phyloP scores from a whole-genome alignment of 2,329 filamentous ascomycete genomes.

The Corynespora cassiicola region DNA sequence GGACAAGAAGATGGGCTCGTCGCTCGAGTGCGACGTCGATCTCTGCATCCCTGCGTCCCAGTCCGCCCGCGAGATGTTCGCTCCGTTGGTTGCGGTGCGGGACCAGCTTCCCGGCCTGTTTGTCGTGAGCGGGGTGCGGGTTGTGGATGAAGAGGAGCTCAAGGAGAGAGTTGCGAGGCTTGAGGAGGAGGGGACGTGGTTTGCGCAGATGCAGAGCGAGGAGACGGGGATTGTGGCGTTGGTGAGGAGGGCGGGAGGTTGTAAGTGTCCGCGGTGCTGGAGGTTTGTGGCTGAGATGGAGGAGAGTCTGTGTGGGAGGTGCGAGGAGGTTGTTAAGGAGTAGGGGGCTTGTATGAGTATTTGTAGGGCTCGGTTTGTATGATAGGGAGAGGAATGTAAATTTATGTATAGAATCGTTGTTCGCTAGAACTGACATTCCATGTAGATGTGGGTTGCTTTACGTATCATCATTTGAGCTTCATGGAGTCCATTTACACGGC shows the following conservation, averaged over 20 bases:
- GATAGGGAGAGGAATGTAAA: too few species aligned
- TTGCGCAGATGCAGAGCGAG: too few species aligned
- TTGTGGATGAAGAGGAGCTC: slow-evolving; percentile 13
- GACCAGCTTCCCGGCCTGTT: slow-evolving; percentile 48
- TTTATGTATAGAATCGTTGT: too few species aligned
- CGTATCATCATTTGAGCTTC: too few species aligned
- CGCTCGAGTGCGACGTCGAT: slow-evolving; percentile 75
- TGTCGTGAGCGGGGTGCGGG: slow-evolving; percentile 49
- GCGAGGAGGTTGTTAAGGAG: slow-evolving; percentile 66
- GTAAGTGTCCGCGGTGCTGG: slow-evolving; percentile 91
- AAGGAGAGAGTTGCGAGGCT: slow-evolving; percentile 18
- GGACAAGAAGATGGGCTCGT: slow-evolving; percentile 78
- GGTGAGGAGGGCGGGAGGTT: slow-evolving; percentile 27
- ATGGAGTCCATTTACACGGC: too few species aligned
- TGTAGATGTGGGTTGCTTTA: too few species aligned
- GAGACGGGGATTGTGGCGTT: slow-evolving; percentile 36
- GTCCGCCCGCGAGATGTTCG: background rate
- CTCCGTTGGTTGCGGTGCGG: slow-evolving; percentile 11
- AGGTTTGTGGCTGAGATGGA: slow-evolving; percentile 74
- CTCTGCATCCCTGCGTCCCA: slow-evolving; percentile 31
- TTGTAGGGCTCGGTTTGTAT: too few species aligned
- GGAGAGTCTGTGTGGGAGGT: slow-evolving; percentile 74
- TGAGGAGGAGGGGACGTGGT: slow-evolving; percentile 41
- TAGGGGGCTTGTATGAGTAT: slow-evolving; percentile 11
- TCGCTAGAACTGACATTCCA: too few species aligned